Conservation (phyloP, 2,329 filamentous ascomycete genomes). For the Ceratocystis variospora region DNA sequence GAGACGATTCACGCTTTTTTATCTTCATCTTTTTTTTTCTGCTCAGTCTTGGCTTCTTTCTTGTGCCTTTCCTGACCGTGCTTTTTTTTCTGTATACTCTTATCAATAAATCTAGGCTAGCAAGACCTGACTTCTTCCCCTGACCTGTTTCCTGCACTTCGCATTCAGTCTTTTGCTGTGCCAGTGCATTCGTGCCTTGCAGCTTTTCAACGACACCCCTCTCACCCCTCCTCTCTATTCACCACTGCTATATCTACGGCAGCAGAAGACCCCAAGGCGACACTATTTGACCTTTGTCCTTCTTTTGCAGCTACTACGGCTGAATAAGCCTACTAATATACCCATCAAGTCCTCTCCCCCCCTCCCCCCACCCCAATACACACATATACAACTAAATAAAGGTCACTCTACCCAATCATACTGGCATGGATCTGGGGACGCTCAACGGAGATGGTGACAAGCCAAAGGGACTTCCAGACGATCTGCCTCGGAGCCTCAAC, state of each 20-base stretch:
- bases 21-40: constrained; percentile 4
- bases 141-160: neutral
- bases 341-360: neutral
- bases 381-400: constrained; percentile 24
- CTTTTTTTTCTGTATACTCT: constrained; percentile 2
- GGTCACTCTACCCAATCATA: constrained; percentile 22
- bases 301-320: neutral
- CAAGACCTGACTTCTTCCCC: neutral
- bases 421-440: constrained; percentile 47
- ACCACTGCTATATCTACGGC: neutral
- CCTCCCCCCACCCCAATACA: constrained; percentile 20
- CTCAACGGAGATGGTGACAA: constrained; percentile 31
- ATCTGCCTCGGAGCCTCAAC: constrained; percentile 83
- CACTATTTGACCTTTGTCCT: neutral
- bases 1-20: neutral
- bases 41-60: neutral
- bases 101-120: neutral
- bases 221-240: neutral
- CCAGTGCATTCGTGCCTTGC: neutral
- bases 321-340: neutral
- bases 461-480: constrained; percentile 52
- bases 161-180: neutral
- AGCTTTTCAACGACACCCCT: neutral
- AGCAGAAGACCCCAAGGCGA: neutral
- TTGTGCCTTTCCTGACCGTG: neutral